Base-by-base conservation (phyloP, 306 rosid species). In the Trichosanthes truncata region DNA sequence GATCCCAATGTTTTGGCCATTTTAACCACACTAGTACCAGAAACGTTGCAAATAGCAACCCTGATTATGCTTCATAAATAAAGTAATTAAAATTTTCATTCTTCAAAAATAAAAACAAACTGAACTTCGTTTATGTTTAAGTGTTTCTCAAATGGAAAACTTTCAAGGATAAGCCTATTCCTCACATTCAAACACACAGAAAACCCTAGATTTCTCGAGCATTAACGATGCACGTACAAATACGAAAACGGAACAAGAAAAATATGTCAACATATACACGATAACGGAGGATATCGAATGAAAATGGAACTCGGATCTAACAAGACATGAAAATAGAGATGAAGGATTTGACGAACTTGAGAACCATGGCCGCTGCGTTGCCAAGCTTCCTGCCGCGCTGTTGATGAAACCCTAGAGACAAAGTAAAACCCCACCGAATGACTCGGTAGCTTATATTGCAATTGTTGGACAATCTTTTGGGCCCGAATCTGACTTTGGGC, bases 281-380 rank as follows among this genome's bases (percentile, higher is more conserved):
- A 72, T 25, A 13, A 3, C 7, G 3, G 76, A 14, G 40, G 4
- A 38, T 0, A 59, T 9, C 3, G 9, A 21, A 60, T 12, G 11
- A 4, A 77, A 56, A 1, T 35, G 26, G 11, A 3, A 75, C 31
- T 14, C 18, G 35, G 52, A 9, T 21, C 43, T 10, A 48, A 49
- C n/a, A 51, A 57, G 65, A 2, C 1, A 76, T 1, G 31, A 26
- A 49, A 40, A 80, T 2, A 49, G 60, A 45, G 77, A 71, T 7
- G 36, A 73, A 26, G 43, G 3, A 3, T 25, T 29, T 14, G 48
- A 71, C 89, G 7, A 49, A 90, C 97, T 92, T 92, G 85, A 92
- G 91, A 87, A 92, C 96, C 97, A 92, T 92, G 85, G 89, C 88
- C 78, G 87, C 83, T 68, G 80, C 40, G 40, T 7, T 7, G 77